Base-by-base conservation (phyloP, 1,284 basidiomycete species). In the Sphaerobolus stellatus region DNA sequence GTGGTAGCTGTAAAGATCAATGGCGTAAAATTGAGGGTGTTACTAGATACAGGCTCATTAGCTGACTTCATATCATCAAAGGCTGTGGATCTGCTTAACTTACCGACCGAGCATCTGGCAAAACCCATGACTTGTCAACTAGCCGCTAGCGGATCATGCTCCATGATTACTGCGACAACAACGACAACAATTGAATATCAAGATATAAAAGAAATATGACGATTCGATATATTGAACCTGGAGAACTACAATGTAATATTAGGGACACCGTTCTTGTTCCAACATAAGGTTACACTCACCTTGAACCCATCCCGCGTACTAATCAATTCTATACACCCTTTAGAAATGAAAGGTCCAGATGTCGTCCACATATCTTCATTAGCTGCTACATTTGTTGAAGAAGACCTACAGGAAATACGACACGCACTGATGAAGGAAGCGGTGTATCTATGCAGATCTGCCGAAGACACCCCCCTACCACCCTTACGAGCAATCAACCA, bases 401-500 rank as follows among this genome's bases (percentile, higher is more conserved):
- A n/a, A n/a, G n/a, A n/a, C n/a, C n/a, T n/a, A n/a, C n/a, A n/a
- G n/a, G n/a, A n/a, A n/a, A n/a, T n/a, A n/a, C n/a, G n/a, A n/a
- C n/a, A n/a, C n/a, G n/a, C n/a, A n/a, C n/a, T n/a, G n/a, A n/a
- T n/a, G n/a, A n/a, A n/a, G 0, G 61, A 69, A 27, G 68, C 67
- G 0, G 50, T 59, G 13, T 61, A 60, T 0, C 29, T 72, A 0
- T 73, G 71, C 25, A 53, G 56, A 0, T 51, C 61, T 0, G 68
- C 62, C 0, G 57, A 44, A 0, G 62, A 68, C 0, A 71, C 67
- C 0, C 56, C 49, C 0, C 48, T 75, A 22, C 73, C 71, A 0
- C 71, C 69, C 0, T 34, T 74, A 0, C 41, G 62, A 0, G 64
- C 52, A 1, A 69, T 75, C 1, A 74, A 75, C 40, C 72, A 75